phyloP scores from a whole-genome alignment of 2,329 filamentous ascomycete genomes.

The Rosellinia necatrix region DNA sequence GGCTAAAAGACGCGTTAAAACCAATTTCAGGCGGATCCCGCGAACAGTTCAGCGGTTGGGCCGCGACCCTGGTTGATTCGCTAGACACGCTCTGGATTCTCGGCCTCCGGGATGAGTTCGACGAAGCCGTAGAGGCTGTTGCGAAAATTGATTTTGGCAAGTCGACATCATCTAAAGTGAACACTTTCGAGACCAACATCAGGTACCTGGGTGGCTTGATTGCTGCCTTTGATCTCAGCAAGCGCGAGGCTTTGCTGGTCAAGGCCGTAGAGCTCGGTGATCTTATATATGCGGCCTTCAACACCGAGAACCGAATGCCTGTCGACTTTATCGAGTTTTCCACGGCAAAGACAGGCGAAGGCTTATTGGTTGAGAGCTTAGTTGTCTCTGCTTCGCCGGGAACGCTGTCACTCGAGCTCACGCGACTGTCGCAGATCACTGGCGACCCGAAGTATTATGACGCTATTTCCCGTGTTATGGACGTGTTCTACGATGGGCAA shows the following conservation, averaged over 20 bases:
- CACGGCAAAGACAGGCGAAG: slow-evolving; percentile 44
- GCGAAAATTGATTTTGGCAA: slow-evolving; percentile 53
- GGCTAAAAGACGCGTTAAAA: slow-evolving; percentile 53
- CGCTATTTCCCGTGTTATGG: slow-evolving; percentile 69
- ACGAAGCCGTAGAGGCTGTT: slow-evolving; percentile 50
- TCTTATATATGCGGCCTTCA: slow-evolving; percentile 51
- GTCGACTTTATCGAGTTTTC: slow-evolving; percentile 53
- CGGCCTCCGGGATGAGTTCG: slow-evolving; percentile 54
- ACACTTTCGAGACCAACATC: slow-evolving; percentile 52
- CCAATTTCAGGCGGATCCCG: slow-evolving; percentile 49
- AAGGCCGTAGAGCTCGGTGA: slow-evolving; percentile 54
- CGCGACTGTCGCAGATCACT: slow-evolving; percentile 73
- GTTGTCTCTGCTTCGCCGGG: slow-evolving; percentile 58
- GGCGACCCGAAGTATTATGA: slow-evolving; percentile 75
- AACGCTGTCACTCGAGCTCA: slow-evolving; percentile 74
- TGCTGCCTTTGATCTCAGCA: slow-evolving; percentile 47
- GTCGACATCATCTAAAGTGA: slow-evolving; percentile 42
- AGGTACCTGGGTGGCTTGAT: slow-evolving; percentile 50
- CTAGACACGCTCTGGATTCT: slow-evolving; percentile 58
- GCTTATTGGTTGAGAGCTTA: slow-evolving; percentile 40
- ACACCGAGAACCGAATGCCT: slow-evolving; percentile 52
- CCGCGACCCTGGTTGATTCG: slow-evolving; percentile 57
- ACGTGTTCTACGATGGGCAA: slow-evolving; percentile 68
- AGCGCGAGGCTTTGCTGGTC: slow-evolving; percentile 44
- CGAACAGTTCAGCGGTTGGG: slow-evolving; percentile 56